Percentiles rank a stretch among this genome's conserved stretches.
phyloP scores from a whole-genome alignment of 2,329 filamentous ascomycete species.

The Neopestalotiopsis rosae region DNA sequence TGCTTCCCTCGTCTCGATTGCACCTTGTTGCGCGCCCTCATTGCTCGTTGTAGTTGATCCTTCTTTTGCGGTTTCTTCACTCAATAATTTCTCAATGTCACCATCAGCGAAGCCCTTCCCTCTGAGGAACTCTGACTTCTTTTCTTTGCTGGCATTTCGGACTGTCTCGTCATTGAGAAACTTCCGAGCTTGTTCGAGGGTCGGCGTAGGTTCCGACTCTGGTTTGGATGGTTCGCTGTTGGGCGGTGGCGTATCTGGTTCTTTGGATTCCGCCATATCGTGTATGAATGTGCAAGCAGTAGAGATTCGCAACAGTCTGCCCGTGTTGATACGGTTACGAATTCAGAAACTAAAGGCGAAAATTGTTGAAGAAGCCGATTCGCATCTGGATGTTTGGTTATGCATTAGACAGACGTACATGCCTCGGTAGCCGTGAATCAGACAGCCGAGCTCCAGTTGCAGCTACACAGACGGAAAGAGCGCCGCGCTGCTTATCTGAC shows the following conservation, averaged over 20 bases:
- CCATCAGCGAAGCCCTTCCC: conserved; percentile 73
- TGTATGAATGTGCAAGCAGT: background rate
- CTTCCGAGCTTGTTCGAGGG: conserved; percentile 70
- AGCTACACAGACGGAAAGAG: background rate
- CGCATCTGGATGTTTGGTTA: background rate
- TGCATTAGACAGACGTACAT: background rate
- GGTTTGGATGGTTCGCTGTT: conserved; percentile 2
- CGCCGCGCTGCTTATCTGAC: background rate
- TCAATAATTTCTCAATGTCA: conserved; percentile 72
- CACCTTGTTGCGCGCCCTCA: background rate
- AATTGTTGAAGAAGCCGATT: background rate
- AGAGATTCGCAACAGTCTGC: background rate
- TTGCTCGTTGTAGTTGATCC: conserved; percentile 11
- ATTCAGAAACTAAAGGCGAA: background rate
- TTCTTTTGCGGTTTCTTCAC: conserved; percentile 21
- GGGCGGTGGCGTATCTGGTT: conserved; percentile 1
- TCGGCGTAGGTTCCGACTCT: conserved; percentile 27
- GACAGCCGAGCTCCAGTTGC: conserved; percentile 1
- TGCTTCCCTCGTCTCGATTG: conserved; percentile 1
- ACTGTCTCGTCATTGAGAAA: conserved; percentile 81
- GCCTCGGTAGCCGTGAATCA: conserved; percentile 8
- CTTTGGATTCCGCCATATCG: conserved; percentile 2
- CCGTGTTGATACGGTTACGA: background rate
- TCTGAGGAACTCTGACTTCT: conserved; percentile 77
- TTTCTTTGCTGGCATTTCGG: conserved; percentile 69